Conservation (phyloP, 352 stramenopile species). For the Globisporangium spiculum region DNA sequence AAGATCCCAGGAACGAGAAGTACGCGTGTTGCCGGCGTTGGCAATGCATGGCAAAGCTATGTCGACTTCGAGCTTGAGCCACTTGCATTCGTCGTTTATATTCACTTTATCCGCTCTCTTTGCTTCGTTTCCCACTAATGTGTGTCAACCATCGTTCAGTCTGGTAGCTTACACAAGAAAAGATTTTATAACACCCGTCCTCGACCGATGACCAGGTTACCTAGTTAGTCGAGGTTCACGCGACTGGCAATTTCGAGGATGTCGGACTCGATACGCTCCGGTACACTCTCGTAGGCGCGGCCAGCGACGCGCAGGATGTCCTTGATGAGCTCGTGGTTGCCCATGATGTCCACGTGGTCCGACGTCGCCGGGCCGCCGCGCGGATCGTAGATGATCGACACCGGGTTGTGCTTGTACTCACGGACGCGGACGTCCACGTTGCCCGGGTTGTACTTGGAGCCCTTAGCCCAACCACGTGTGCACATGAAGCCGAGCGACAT, state of each 20-base stretch:
- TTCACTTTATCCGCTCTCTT: neutral
- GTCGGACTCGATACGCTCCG: conserved; percentile 62
- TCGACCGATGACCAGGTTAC: too few species aligned
- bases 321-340: conserved; percentile 89
- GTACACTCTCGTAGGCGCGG: conserved; percentile 68
- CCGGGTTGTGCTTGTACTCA: conserved; percentile 71
- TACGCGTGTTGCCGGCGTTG: too few species aligned
- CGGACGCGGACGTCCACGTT: conserved; percentile 83
- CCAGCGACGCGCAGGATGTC: conserved; percentile 62
- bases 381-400: conserved; percentile 72
- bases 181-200: neutral
- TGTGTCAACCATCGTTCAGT: too few species aligned
- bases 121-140: too few species aligned
- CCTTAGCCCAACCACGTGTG: conserved; percentile 72
- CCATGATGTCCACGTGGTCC: conserved; percentile 96
- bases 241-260: conserved; percentile 64
- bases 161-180: too few species aligned
- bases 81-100: neutral
- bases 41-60: too few species aligned
- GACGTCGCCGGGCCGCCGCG: conserved; percentile 70
- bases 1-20: too few species aligned
- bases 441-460: conserved; percentile 83
- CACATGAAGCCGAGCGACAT: conserved; percentile 95
- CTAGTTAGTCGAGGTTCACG: conserved; percentile 29
- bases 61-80: too few species aligned